Percentiles rank a stretch among this genome's conserved stretches.
Conservation (phyloP, 1,139 yeast genomes). For the Pichia sp. region DNA sequence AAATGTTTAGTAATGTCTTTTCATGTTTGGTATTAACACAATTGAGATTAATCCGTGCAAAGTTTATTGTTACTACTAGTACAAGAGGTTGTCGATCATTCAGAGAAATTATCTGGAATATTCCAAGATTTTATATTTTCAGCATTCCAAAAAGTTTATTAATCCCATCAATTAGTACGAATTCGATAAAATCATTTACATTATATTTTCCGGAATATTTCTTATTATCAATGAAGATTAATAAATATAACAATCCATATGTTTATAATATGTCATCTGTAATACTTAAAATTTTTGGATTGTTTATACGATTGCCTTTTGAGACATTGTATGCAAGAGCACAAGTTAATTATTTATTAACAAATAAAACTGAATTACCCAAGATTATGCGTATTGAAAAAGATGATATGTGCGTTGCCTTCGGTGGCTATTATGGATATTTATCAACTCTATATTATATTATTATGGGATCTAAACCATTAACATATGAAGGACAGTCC, state of each 20-base stretch:
- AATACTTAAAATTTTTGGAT: constrained; percentile 56
- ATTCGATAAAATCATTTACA: constrained; percentile 55
- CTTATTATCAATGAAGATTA: constrained; percentile 63
- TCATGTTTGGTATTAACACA: constrained; percentile 80
- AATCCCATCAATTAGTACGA: constrained; percentile 56
- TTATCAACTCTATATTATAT: constrained; percentile 45
- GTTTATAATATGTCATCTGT: constrained; percentile 45
- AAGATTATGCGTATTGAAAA: constrained; percentile 29
- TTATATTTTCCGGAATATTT: constrained; percentile 69
- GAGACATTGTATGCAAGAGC: constrained; percentile 83
- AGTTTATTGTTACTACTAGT: constrained; percentile 61
- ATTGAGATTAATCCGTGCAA: constrained; percentile 70
- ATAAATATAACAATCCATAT: constrained; percentile 58
- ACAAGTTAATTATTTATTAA: constrained; percentile 60
- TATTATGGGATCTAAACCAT: constrained; percentile 33
- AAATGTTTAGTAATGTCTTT: constrained; percentile 64
- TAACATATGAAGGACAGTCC: constrained; percentile 22
- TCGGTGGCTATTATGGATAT: constrained; percentile 47
- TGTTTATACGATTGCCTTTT: constrained; percentile 74
- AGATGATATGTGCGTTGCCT: constrained; percentile 48
- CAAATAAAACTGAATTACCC: constrained; percentile 27
- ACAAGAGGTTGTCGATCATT: constrained; percentile 34
- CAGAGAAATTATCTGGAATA: constrained; percentile 31
- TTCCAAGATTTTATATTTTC: constrained; percentile 39
- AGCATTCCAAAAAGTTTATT: constrained; percentile 44